Conservation (phyloP, 2,329 filamentous ascomycete species). For the Ciborinia camelliae region DNA sequence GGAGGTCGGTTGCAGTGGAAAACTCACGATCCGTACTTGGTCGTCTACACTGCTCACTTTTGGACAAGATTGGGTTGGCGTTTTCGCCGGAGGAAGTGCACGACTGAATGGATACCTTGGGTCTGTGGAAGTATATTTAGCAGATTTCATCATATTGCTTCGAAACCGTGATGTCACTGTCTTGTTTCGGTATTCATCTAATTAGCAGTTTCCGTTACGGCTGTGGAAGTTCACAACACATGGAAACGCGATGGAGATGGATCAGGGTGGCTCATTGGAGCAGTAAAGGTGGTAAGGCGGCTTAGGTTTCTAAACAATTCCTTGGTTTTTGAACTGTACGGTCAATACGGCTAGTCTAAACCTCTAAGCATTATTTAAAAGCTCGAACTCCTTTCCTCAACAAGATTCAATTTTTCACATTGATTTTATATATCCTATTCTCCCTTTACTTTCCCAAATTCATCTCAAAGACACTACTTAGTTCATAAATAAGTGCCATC, state of each 20-base stretch:
- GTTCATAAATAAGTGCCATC: no score
- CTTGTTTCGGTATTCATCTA: background rate
- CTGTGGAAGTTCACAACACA: background rate
- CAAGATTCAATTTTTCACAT: no score
- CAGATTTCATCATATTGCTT: background rate
- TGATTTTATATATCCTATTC: no score
- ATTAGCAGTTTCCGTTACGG: background rate
- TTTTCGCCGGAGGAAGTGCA: background rate
- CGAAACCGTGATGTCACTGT: background rate
- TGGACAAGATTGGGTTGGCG: background rate
- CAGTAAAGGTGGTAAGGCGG: background rate
- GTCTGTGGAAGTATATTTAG: background rate
- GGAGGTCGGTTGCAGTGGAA: background rate
- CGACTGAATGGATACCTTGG: no score
- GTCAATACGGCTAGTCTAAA: background rate
- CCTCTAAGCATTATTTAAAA: background rate
- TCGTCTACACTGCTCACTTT: background rate
- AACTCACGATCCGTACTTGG: background rate
- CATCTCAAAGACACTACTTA: no score
- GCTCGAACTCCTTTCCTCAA: background rate
- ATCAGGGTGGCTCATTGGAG: background rate
- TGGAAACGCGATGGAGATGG: background rate
- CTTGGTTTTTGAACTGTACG: background rate
- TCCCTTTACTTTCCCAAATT: no score
- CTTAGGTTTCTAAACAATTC: background rate